Evolutionary conservation across 2,329 filamentous ascomycete species (phyloP).

Genomic region (Beauveria brongniartii): DNA sequence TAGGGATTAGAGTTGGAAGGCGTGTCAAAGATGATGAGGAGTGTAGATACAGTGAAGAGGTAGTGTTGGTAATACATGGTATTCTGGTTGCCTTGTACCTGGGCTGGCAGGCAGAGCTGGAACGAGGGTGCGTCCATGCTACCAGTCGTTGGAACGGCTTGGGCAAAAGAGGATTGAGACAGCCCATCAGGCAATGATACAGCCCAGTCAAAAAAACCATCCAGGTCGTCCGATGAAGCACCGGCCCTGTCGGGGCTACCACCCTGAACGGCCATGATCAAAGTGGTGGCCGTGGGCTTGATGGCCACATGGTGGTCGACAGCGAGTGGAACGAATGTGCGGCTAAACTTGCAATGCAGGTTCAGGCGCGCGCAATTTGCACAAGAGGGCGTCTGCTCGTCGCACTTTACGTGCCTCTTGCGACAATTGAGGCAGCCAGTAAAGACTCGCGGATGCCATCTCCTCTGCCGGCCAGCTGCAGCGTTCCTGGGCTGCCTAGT

Average conservation of each 20-base stretch:
- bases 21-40: conserved; percentile 34
- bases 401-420: conserved; percentile 25
- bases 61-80: conserved; percentile 27
- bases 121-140: not conserved
- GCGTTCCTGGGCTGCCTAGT: not conserved
- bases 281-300: conserved; percentile 22
- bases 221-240: not conserved
- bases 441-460: conserved; percentile 32
- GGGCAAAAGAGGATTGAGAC: not conserved
- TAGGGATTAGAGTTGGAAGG: conserved; percentile 28
- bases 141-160: not conserved
- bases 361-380: conserved; percentile 27
- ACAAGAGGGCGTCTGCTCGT: conserved; percentile 24
- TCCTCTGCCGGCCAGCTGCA: conserved; percentile 10
- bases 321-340: conserved; percentile 14
- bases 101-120: not conserved
- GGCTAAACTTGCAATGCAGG: conserved; percentile 14
- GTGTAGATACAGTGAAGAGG: conserved; percentile 32
- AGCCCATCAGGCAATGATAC: not conserved
- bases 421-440: conserved; percentile 32
- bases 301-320: not conserved
- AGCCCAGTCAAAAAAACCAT: not conserved
- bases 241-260: not conserved
- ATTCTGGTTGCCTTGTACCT: conserved; percentile 8
- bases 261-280: not conserved